Base-by-base conservation (phyloP, 192 early-diverging fungal species). In the Lobosporangium transversale region DNA sequence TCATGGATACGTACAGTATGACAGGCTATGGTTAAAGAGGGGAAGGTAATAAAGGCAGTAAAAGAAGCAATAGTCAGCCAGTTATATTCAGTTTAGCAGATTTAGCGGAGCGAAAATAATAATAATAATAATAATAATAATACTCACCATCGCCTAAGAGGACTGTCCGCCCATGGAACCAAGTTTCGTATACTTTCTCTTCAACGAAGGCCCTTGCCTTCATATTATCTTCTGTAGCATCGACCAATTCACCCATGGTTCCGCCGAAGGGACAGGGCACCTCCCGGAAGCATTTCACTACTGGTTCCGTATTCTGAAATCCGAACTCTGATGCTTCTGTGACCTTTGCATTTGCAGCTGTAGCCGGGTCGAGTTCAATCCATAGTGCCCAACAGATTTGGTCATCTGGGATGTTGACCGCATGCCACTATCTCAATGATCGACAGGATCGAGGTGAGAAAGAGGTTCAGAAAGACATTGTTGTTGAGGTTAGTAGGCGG, bases 101-200 rank as follows among this genome's bases (percentile, higher is more conserved):
- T n/a, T n/a, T n/a, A n/a, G n/a, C n/a, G n/a, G n/a, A n/a, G n/a
- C n/a, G n/a, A n/a, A n/a, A n/a, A n/a, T n/a, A n/a, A n/a, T n/a
- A n/a, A n/a, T n/a, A n/a, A n/a, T n/a, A n/a, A n/a, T n/a, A n/a
- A n/a, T n/a, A n/a, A n/a, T n/a, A 40, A 40, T 40, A 7, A 7
- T 40, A 61, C 61, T 14, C 53, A 63, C 61, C 49, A 63, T 53
- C 50, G 4, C 61, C 61, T 6, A 63, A 8, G 6, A 63, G 61
- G 21, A 63, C 61, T 10, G 26, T 30, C 14, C 61, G 49, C 1
- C 51, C 51, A 53, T 63, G 45, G 50, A 53, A 53, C 61, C 61
- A 63, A 1, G 61, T 43, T 27, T 63, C 35, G 26, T 32, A 63
- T 18, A 63, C 3, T 23, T 63, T 51, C 18, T 63, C 49, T 35